A percentile compares a stretch with the other conserved stretches of the same genome.
Conservation (phyloP, 306 rosid genomes). For the Pyrus bretschneideri region DNA sequence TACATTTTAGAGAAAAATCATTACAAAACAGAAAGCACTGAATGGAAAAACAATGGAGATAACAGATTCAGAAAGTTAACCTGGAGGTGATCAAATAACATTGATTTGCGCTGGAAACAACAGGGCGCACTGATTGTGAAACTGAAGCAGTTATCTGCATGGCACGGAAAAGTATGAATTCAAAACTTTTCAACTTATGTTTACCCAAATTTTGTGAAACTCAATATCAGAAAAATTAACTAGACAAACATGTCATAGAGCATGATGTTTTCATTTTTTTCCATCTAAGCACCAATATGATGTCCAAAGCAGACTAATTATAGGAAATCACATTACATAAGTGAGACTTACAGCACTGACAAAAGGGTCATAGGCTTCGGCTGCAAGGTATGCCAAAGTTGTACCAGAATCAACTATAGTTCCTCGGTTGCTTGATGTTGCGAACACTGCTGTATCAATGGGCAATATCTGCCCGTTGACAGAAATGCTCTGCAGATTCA, state of each 20-base stretch:
- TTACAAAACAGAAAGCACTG: neutral
- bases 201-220: neutral
- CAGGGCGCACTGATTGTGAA: constrained; percentile 56
- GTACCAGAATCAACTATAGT: constrained; percentile 96
- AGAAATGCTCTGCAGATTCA: constrained; percentile 85
- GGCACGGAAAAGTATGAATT: neutral
- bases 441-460: constrained; percentile 61
- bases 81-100: constrained; percentile 69
- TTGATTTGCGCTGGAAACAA: constrained; percentile 57
- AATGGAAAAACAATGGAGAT: constrained; percentile 1
- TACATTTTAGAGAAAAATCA: constrained; percentile 15
- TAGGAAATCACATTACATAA: constrained; percentile 15
- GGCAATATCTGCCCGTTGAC: constrained; percentile 62
- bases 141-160: constrained; percentile 55
- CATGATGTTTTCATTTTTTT: constrained; percentile 4
- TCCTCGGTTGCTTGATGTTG: constrained; percentile 74
- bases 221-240: neutral
- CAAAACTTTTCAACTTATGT: neutral
- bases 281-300: constrained; percentile 12
- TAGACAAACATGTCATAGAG: neutral
- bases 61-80: constrained; percentile 21
- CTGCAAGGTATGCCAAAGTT: constrained; percentile 93
- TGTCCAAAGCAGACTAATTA: constrained; percentile 4
- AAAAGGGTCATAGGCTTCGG: constrained; percentile 76
- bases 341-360: constrained; percentile 69